These are phyloP conservation scores for Trichosanthes cucumerina DNA, from an alignment of 306 rosid species.

Conservation along the genomic window DNA sequence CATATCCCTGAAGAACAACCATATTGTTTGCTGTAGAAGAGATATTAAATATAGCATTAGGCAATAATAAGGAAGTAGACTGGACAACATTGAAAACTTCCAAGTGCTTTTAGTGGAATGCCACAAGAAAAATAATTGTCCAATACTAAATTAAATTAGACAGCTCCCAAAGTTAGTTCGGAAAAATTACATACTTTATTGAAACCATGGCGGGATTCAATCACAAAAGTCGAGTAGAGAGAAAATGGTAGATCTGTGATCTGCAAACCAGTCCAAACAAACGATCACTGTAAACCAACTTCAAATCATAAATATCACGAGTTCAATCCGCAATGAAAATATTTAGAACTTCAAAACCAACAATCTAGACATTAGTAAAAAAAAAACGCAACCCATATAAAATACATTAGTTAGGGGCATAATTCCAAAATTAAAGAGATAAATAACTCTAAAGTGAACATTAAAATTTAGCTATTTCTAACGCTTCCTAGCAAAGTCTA, in stretches of 20 bases:
- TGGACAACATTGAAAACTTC: neutral
- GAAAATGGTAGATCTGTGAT: conserved; percentile 86
- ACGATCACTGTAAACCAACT: conserved; percentile 4
- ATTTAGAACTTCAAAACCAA: neutral
- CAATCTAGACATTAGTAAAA: neutral
- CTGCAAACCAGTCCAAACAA: conserved; percentile 45
- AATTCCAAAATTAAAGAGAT: neutral
- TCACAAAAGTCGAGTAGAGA: conserved; percentile 92
- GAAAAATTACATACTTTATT: conserved; percentile 49
- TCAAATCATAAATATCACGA: neutral
- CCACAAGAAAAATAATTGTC: neutral
- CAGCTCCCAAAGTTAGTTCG: neutral
- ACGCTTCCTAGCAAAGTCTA: neutral
- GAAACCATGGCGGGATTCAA: conserved; percentile 91
- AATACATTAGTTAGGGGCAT: neutral
- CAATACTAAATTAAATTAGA: neutral
- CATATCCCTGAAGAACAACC: conserved; percentile 86
- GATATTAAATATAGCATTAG: neutral
- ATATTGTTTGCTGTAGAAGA: conserved; percentile 74
- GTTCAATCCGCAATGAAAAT: neutral
- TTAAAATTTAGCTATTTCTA: neutral
- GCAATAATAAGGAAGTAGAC: neutral
- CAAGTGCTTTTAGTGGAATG: neutral
- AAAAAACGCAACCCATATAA: neutral
- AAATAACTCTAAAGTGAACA: neutral